phyloP scores from a whole-genome alignment of 2,329 filamentous ascomycete species.

The Pseudogymnoascus sp. region DNA sequence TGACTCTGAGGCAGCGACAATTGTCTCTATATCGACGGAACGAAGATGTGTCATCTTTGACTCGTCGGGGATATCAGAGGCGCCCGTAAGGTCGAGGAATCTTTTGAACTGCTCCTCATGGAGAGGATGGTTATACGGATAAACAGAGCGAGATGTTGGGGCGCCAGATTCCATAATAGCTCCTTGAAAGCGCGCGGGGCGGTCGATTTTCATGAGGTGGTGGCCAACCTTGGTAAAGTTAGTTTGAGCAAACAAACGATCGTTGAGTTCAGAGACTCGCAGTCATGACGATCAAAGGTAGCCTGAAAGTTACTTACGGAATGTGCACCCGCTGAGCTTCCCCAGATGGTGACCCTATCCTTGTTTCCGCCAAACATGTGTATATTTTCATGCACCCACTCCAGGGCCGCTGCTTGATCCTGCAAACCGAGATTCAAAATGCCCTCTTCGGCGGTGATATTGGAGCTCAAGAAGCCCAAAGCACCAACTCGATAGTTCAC shows the following conservation, averaged over 20 bases:
- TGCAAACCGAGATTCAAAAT: slow-evolving; percentile 55
- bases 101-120: slow-evolving; percentile 48
- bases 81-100: slow-evolving; percentile 46
- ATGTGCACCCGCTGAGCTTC: slow-evolving; percentile 53
- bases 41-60: slow-evolving; percentile 45
- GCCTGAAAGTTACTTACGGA: slow-evolving; percentile 35
- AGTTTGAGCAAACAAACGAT: slow-evolving; percentile 12
- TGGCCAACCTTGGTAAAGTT: slow-evolving; percentile 48
- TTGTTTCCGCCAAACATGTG: slow-evolving; percentile 51
- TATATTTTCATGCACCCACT: slow-evolving; percentile 54
- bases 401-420: slow-evolving; percentile 50
- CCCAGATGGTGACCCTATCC: slow-evolving; percentile 51
- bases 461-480: slow-evolving; percentile 58
- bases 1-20: slow-evolving; percentile 35
- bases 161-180: slow-evolving; percentile 50
- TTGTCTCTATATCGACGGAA: slow-evolving; percentile 31
- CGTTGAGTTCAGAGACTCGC: not conserved
- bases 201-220: slow-evolving; percentile 45
- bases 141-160: slow-evolving; percentile 45
- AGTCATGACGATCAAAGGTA: slow-evolving; percentile 11
- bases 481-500: slow-evolving; percentile 55
- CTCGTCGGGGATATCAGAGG: slow-evolving; percentile 34
- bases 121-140: slow-evolving; percentile 44
- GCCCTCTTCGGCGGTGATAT: slow-evolving; percentile 42
- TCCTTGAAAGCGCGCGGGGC: slow-evolving; percentile 38